phyloP scores from a whole-genome alignment of 768 basidiomycete genomes.

The Hydnum rufescens region DNA sequence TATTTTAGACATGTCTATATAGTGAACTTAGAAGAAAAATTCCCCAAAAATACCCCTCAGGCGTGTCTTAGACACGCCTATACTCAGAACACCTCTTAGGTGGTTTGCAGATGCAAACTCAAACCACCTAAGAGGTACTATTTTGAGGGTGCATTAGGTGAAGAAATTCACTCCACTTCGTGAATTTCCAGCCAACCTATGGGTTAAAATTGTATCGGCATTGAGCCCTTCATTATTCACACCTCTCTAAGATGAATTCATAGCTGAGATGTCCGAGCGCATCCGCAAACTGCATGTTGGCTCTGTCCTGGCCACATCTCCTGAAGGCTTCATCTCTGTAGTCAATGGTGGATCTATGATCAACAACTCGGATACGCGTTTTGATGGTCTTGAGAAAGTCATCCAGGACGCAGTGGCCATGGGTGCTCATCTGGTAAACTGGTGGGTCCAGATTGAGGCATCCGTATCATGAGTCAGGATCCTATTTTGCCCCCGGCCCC shows the following conservation, averaged over 20 bases:
- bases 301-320: slow-evolving; percentile 40
- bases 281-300: slow-evolving; percentile 50
- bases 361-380: slow-evolving; percentile 43
- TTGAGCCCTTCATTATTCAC: slow-evolving; percentile 84
- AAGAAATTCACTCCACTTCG: too few species aligned
- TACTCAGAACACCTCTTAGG: too few species aligned
- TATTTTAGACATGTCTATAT: too few species aligned
- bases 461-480: slow-evolving; percentile 45
- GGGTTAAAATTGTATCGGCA: slow-evolving; percentile 95
- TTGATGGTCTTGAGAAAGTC: slow-evolving; percentile 39
- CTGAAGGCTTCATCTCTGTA: slow-evolving; percentile 47
- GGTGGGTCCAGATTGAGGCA: slow-evolving; percentile 53
- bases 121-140: too few species aligned
- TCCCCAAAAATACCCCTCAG: too few species aligned
- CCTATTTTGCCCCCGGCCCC: slow-evolving; percentile 83
- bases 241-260: slow-evolving; percentile 54
- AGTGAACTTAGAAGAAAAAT: too few species aligned
- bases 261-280: slow-evolving; percentile 41
- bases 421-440: slow-evolving; percentile 39
- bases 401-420: slow-evolving; percentile 47
- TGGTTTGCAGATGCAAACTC: too few species aligned
- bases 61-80: too few species aligned
- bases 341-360: slow-evolving; percentile 87
- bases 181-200: slow-evolving; percentile 88
- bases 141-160: too few species aligned